Evolutionary conservation across 805 yeast species (phyloP).

Genomic region (Sungouiozyma ichnusensis): DNA sequence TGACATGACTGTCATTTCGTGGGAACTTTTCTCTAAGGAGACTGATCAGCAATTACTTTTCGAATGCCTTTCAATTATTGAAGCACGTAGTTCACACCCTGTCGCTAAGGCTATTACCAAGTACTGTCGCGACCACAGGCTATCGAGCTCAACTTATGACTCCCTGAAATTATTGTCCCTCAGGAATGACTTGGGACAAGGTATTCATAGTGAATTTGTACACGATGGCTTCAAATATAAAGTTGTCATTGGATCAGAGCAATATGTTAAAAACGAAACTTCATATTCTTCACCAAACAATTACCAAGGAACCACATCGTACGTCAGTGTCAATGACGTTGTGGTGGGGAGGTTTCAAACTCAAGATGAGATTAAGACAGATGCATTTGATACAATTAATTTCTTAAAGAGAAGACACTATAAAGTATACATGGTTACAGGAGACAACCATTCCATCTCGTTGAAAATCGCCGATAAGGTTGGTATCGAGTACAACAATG

Average conservation of each 20-base stretch:
- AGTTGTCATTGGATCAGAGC: conserved; percentile 47
- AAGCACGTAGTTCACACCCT: conserved; percentile 77
- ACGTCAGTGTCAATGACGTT: conserved; percentile 46
- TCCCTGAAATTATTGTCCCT: neutral
- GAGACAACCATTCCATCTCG: conserved; percentile 65
- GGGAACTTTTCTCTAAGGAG: conserved; percentile 9
- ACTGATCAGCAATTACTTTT: neutral
- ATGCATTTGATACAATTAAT: conserved; percentile 50
- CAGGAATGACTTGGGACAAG: conserved; percentile 24
- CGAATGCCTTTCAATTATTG: conserved; percentile 33
- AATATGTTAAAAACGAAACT: conserved; percentile 6
- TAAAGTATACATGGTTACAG: conserved; percentile 78
- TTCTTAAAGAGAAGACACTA: conserved; percentile 43
- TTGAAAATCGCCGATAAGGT: conserved; percentile 50
- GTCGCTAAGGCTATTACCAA: conserved; percentile 60
- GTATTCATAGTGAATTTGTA: conserved; percentile 20
- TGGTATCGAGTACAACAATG: conserved; percentile 53
- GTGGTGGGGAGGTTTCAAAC: conserved; percentile 60
- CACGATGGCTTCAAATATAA: conserved; percentile 16
- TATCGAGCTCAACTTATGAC: neutral
- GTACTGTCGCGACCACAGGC: conserved; percentile 19
- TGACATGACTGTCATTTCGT: conserved; percentile 40
- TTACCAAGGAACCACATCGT: conserved; percentile 36
- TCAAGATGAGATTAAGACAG: conserved; percentile 55
- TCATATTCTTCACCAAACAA: conserved; percentile 12